A percentile compares a stretch with the other conserved stretches of the same genome.
These are phyloP conservation scores for Boletus insuetus DNA, from an alignment of 768 basidiomycete species.

Conservation along the genomic window DNA sequence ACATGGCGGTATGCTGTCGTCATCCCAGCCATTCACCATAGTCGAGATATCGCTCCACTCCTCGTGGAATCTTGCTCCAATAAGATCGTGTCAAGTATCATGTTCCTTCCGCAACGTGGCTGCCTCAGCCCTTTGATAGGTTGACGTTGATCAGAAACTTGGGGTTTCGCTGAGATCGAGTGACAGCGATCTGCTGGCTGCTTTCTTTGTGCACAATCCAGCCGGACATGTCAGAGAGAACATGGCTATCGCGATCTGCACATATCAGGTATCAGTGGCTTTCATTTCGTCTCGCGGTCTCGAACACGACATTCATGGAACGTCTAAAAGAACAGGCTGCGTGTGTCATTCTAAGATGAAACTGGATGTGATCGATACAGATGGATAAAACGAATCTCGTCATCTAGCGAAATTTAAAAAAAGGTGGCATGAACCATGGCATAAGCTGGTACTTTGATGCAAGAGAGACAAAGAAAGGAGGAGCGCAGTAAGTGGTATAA, in stretches of 20 bases:
- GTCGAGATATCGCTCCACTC: constrained; percentile 12
- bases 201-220: constrained; percentile 1
- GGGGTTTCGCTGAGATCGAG: constrained; percentile 26
- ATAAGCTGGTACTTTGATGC: constrained; percentile 21
- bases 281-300: constrained; percentile 15
- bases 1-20: not conserved
- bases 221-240: not conserved
- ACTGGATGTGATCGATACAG: constrained; percentile 13
- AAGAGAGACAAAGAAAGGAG: not conserved
- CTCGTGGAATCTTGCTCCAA: constrained; percentile 12
- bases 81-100: not conserved
- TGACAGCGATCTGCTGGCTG: constrained; percentile 10
- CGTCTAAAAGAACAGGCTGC: constrained; percentile 2
- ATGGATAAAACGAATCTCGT: constrained; percentile 4
- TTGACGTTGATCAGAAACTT: constrained; percentile 11
- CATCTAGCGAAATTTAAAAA: constrained; percentile 6
- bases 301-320: not conserved
- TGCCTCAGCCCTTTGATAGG: not conserved
- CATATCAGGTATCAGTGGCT: constrained; percentile 4
- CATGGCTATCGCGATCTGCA: constrained; percentile 1
- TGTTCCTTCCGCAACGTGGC: constrained; percentile 15
- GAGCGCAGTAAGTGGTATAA: constrained; percentile 23
- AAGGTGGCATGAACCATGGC: constrained; percentile 12
- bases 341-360: constrained; percentile 8
- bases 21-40: constrained; percentile 1